Base-by-base conservation (phyloP, 2,329 filamentous ascomycete species). In the Ophiostoma sp. region DNA sequence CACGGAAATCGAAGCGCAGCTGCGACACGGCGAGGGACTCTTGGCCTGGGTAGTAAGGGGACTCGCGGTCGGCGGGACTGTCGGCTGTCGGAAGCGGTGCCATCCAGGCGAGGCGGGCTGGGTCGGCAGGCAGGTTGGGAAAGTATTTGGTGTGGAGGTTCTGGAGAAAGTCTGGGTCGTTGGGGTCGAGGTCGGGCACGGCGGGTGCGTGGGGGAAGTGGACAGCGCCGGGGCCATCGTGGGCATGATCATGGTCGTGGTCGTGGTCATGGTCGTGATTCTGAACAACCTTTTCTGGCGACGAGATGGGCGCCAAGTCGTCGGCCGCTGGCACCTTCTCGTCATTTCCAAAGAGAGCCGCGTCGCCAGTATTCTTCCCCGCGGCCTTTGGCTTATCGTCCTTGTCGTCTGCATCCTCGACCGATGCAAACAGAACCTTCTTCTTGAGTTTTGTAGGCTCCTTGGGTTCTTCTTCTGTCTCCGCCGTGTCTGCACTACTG, bases 61-160 rank as follows among this genome's bases (percentile, higher is more conserved):
- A 94, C 76, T 91, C 88, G 76, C 86, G 87, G 79, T 93, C 91
- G 28, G 90, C 90, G 57, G 87, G 81, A 59, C 89, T 90, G 79
- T 90, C 87, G 64, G 88, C 81, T 4, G 90, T 90, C 7, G 90
- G 90, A 69, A 92, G 79, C 17, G 92, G 91, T 69, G 91, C 90
- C 88, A 98, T 96, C 95, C 95, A 99, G 25, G 93, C 93, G 3
- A 98, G 89, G 71, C 93, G 92, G 74, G 91, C 90, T 0, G 95
- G 94, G 81, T 98, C 93, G 72, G 94, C 90, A 1, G 95, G 90
- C 0, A 97, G 90, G 75, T 90, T 89, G 15, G 96, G 95, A 82
- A 98, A 99, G 87, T 97, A 99, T 82, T 98, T 97, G 28, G 90
- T 84, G 85, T 97, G 95, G 6, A 99, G 89, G 73, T 93, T 91